These are phyloP conservation scores for Antitrichia curtipendula DNA, from an alignment of 225 moss, liverwort and hornwort genomes.

Conservation along the genomic window DNA sequence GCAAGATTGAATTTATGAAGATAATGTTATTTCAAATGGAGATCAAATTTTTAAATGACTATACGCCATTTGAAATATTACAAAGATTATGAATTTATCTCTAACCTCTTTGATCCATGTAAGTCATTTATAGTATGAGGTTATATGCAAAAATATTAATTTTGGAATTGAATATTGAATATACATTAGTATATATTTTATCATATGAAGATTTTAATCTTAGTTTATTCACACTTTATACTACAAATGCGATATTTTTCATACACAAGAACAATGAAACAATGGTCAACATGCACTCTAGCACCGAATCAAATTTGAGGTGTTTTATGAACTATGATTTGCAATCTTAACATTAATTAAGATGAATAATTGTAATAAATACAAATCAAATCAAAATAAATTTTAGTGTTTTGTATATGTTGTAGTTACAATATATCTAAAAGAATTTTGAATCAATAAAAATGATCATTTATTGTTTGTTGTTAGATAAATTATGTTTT, in stretches of 20 bases:
- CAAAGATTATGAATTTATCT: not conserved
- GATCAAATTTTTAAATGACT: not conserved
- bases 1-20: not conserved
- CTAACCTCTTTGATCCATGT: not conserved
- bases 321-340: not conserved
- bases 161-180: not conserved
- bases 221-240: not conserved
- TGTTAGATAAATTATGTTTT: accelerated
- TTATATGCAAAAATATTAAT: too few species aligned
- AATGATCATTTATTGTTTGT: not conserved
- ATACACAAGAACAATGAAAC: not conserved
- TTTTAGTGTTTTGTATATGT: too few species aligned
- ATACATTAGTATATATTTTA: accelerated
- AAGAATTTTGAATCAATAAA: not conserved
- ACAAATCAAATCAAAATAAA: not conserved
- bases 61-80: not conserved
- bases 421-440: too few species aligned
- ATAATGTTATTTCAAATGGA: not conserved
- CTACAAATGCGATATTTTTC: not conserved
- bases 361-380: not conserved
- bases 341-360: not conserved
- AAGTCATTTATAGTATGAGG: not conserved
- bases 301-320: not conserved
- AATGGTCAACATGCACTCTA: not conserved
- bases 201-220: not conserved